phyloP scores from a whole-genome alignment of 202 grass and related monocot species.

The Brachypodium distachyon region DNA sequence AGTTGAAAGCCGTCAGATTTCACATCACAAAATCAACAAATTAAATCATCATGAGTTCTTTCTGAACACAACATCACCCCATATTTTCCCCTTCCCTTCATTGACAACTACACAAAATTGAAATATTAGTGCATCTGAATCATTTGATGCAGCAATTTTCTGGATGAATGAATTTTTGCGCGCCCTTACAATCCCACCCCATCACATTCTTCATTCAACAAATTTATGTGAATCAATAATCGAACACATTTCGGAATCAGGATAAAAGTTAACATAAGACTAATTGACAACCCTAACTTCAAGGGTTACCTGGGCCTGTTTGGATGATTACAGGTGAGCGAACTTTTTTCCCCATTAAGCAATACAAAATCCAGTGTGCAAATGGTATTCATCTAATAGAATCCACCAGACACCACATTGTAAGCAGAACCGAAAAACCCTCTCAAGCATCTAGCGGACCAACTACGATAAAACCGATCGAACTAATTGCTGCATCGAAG shows the following conservation, averaged over 20 bases:
- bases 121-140: neutral
- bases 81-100: neutral
- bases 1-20: conserved; percentile 4
- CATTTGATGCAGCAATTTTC: neutral
- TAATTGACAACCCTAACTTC: neutral
- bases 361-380: neutral
- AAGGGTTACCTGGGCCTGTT: neutral
- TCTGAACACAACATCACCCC: neutral
- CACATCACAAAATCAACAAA: conserved; percentile 9
- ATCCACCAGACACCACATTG: neutral
- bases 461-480: neutral
- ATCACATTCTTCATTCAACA: neutral
- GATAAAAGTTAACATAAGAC: neutral
- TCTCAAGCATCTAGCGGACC: neutral
- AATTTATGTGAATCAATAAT: neutral
- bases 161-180: neutral
- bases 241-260: neutral
- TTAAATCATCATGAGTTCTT: conserved; percentile 10
- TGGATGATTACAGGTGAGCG: neutral
- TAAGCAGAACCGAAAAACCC: neutral
- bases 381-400: neutral
- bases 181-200: neutral
- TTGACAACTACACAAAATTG: neutral
- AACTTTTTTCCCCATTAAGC: neutral
- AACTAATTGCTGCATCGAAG: neutral